Percentiles rank a stretch among this genome's conserved stretches.
Evolutionary conservation across 306 rosid genomes (phyloP).

Genomic region (Lagenaria siceraria): DNA sequence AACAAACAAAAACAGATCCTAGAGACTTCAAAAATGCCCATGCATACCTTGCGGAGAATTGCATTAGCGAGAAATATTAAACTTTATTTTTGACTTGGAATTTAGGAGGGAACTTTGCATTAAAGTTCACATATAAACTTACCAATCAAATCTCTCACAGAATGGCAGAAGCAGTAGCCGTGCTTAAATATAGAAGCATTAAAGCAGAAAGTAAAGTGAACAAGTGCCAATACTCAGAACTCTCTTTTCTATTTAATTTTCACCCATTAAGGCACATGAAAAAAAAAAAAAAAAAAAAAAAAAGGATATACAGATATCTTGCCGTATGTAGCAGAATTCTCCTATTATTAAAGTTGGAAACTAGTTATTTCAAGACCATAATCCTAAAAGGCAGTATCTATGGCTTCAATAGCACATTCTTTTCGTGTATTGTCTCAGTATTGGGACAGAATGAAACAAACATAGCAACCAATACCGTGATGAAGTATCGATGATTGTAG

Average conservation of each 20-base stretch:
- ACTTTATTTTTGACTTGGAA: neutral
- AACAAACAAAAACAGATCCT: conserved; percentile 3
- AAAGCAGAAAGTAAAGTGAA: neutral
- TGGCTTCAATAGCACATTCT: neutral
- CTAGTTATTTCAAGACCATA: neutral
- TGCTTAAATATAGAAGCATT: neutral
- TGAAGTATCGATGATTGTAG: conserved; percentile 81
- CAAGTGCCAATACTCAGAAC: neutral
- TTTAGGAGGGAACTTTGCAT: neutral
- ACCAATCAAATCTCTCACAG: neutral
- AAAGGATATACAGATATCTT: neutral
- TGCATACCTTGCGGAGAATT: neutral
- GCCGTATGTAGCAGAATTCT: neutral
- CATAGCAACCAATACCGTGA: conserved; percentile 40
- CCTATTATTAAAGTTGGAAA: neutral
- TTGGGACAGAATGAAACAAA: neutral
- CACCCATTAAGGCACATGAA: neutral
- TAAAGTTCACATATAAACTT: no score
- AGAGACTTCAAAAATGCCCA: neutral
- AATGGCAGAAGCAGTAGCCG: neutral
- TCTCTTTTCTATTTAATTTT: neutral
- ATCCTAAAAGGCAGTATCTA: neutral
- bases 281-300: neutral
- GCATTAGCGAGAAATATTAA: neutral
- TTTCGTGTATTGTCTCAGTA: neutral